Evolutionary conservation across 331 rosid genomes (phyloP).

Genomic region (Acacia concinna): DNA sequence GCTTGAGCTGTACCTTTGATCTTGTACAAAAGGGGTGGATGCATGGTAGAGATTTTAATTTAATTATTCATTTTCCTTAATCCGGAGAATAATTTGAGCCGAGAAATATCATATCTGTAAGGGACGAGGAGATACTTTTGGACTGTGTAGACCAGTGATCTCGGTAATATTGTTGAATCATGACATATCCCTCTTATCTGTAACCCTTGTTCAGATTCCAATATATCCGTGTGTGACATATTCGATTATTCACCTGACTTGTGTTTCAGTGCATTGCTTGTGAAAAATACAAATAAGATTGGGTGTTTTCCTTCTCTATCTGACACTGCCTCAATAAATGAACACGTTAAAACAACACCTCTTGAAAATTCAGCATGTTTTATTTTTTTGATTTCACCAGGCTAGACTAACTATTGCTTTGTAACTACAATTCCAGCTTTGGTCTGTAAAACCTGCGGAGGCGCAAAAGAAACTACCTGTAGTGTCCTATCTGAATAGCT

Average conservation of each 20-base stretch:
- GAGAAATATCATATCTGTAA: not conserved
- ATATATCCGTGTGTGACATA: not conserved
- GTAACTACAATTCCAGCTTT: conserved; percentile 52
- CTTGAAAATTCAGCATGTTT: not conserved
- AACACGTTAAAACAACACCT: not conserved
- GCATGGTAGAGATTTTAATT: not conserved
- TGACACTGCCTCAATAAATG: not conserved
- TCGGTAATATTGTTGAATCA: not conserved
- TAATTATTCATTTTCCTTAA: not conserved
- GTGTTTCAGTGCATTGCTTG: not conserved
- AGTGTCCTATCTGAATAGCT: conserved; percentile 64
- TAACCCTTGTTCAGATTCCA: not conserved
- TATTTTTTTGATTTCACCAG: not conserved
- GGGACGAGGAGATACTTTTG: not conserved
- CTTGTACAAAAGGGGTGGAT: not conserved
- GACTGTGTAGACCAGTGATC: not conserved
- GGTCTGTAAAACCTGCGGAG: conserved; percentile 61
- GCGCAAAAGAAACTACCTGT: conserved; percentile 58
- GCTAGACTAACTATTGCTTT: conserved; percentile 16
- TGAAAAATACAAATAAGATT: not conserved
- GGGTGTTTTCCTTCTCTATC: not conserved
- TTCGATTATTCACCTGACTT: not conserved
- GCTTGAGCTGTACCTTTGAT: not conserved
- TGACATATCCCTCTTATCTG: not conserved
- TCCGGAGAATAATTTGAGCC: not conserved